A percentile compares a stretch with the other conserved stretches of the same genome.
These are phyloP conservation scores for Candida taoyuanica DNA, from an alignment of 805 yeast genomes.

Conservation along the genomic window DNA sequence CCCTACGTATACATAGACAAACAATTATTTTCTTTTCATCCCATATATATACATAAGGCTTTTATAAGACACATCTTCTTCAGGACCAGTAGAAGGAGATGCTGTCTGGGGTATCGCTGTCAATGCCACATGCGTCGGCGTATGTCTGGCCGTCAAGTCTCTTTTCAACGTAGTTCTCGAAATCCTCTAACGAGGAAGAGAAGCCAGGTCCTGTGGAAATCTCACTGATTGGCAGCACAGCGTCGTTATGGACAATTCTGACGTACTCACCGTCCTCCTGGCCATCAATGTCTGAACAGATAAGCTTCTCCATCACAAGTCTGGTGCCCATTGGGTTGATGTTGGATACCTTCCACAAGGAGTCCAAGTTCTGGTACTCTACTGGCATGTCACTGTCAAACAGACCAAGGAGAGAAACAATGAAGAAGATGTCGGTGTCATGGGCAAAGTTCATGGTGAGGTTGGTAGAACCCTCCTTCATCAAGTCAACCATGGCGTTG, in stretches of 20 bases:
- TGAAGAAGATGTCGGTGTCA: conserved; percentile 51
- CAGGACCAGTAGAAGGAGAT: conserved; percentile 28
- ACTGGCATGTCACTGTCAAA: conserved; percentile 32
- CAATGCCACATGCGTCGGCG: conserved; percentile 16
- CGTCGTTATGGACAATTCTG: conserved; percentile 42
- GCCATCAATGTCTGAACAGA: conserved; percentile 26
- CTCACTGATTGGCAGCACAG: conserved; percentile 40
- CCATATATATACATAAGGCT: background rate
- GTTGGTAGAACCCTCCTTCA: conserved; percentile 35
- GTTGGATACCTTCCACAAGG: conserved; percentile 41
- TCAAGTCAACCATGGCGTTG: conserved; percentile 42
- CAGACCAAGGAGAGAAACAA: conserved; percentile 46
- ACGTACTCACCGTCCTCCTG: conserved; percentile 30
- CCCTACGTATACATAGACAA: too few relatives aligned
- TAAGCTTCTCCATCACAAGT: conserved; percentile 40
- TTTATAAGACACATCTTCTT: background rate
- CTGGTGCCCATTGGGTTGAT: conserved; percentile 53
- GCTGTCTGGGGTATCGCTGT: conserved; percentile 12
- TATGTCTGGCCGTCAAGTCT: conserved; percentile 15
- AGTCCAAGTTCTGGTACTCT: conserved; percentile 40
- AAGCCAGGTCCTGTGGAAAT: conserved; percentile 46
- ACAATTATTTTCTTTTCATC: too few relatives aligned
- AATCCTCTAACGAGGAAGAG: conserved; percentile 32
- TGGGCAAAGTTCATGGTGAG: conserved; percentile 48
- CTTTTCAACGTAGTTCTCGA: conserved; percentile 13